Percentiles rank a stretch among this genome's conserved stretches.
Evolutionary conservation across 495 filamentous ascomycete genomes (phyloP).

Genomic region (Letharia columbiana): DNA sequence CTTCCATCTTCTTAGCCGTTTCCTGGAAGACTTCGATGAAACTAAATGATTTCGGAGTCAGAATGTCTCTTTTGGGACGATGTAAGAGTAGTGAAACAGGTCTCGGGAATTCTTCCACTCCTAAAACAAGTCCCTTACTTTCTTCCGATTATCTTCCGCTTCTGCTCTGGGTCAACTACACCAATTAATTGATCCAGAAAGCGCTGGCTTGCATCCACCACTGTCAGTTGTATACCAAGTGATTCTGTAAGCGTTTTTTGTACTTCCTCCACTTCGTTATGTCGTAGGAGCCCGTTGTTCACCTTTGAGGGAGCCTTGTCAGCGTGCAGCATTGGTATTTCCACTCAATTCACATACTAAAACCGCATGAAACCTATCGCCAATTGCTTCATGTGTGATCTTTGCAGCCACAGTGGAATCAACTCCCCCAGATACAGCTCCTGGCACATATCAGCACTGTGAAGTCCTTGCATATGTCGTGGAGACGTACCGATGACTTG

Average conservation of each 20-base stretch:
- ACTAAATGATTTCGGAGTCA: slow-evolving; percentile 14
- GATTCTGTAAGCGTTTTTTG: slow-evolving; percentile 65
- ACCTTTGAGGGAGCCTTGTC: not conserved
- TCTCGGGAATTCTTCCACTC: too few relatives aligned
- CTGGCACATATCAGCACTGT: not conserved
- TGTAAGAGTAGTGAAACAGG: too few relatives aligned
- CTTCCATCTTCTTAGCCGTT: slow-evolving; percentile 67
- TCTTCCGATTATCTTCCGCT: slow-evolving; percentile 77
- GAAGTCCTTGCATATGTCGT: not conserved
- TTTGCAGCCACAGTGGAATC: slow-evolving; percentile 85
- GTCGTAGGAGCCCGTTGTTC: slow-evolving; percentile 79
- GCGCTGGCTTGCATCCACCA: slow-evolving; percentile 67
- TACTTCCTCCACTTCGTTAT: slow-evolving; percentile 75
- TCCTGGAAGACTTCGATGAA: slow-evolving; percentile 87
- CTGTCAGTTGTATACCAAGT: slow-evolving; percentile 82
- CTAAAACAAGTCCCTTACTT: too few relatives aligned
- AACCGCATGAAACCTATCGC: slow-evolving; percentile 80
- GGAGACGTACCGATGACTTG: slow-evolving; percentile 59
- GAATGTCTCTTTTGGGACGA: too few relatives aligned
- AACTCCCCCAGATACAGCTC: slow-evolving; percentile 78
- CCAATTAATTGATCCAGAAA: slow-evolving; percentile 72
- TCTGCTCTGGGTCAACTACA: slow-evolving; percentile 75
- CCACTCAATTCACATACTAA: slow-evolving; percentile 40
- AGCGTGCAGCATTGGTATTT: not conserved
- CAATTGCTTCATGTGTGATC: slow-evolving; percentile 58